Base-by-base conservation (phyloP, 106 monocot species). In the Allium sativum region DNA sequence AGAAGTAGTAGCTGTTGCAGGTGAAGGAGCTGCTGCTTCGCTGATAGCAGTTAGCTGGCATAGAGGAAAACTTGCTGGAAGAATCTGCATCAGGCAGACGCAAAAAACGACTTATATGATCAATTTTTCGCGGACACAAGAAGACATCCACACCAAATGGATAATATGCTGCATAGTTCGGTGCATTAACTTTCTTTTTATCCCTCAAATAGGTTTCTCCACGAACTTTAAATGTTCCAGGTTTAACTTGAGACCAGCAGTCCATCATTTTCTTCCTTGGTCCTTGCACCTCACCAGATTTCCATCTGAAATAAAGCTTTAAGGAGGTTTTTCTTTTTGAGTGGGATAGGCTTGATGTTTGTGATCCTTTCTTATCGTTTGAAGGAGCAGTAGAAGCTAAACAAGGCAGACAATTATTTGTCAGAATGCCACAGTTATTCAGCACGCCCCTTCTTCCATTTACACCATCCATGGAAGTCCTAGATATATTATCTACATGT, bases 141-240 rank as follows among this genome's bases (percentile, higher is more conserved):
- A 68, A 98, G 10, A 98, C 87, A 81, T 98, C 96, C 15, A 88
- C 84, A 44, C 96, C 96, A 75, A 98, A 85, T 16, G 96, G 96
- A 56, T 85, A 76, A 70, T 91, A 98, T 71, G 88, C 92, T 47
- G 96, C 84, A 83, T 67, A 62, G 65, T 78, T 88, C 62, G 87
- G 62, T 56, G 96, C 88, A 73, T 78, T 76, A 12, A 88, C 96
- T 82, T 98, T 98, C 88, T 83, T 98, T 55, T 98, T 98, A 74
- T 98, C 93, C 81, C 89, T 90, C n/a, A 78, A 72, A 78, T 98
- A 98, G 70, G 88, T 80, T 67, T 80, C 64, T 57, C 88, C 82
- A n/a, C 96, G 87, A 45, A 98, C 80, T 59, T 81, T 79, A 53
- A 98, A 98, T 44, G 82, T 86, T 56, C 70, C 45, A 56, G 96